phyloP scores from a whole-genome alignment of 2,329 filamentous ascomycete genomes.

The Colletotrichum limetticola region DNA sequence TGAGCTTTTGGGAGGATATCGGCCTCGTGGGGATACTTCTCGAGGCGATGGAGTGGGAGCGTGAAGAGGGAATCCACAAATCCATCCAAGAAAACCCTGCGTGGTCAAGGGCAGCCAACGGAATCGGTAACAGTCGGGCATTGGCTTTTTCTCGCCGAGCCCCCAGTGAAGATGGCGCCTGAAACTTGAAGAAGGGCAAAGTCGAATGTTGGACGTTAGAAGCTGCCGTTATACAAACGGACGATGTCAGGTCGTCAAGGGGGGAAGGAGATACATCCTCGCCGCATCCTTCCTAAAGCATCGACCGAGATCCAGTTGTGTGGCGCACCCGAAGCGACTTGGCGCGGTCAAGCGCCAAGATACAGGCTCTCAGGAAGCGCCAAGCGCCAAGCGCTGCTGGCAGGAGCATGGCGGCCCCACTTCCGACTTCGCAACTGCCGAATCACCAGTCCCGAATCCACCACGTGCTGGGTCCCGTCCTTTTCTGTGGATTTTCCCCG shows the following conservation, averaged over 20 bases:
- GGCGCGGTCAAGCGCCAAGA: conserved; percentile 29
- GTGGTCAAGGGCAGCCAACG: background rate
- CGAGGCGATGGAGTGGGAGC: background rate
- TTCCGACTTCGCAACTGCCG: conserved; percentile 11
- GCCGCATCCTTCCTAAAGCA: background rate
- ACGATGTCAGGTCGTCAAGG: background rate
- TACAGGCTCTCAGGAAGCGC: conserved; percentile 6
- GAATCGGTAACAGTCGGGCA: background rate
- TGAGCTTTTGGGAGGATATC: background rate
- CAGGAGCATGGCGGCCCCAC: conserved; percentile 17
- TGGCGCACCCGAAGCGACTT: conserved; percentile 14
- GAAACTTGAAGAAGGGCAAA: background rate
- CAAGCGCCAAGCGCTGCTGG: conserved; percentile 22
- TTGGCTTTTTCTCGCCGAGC: background rate
- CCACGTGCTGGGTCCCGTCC: conserved; percentile 28
- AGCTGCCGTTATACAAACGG: background rate
- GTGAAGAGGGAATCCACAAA: background rate
- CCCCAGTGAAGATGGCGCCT: too few relatives aligned
- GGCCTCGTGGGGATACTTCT: background rate
- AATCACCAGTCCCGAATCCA: conserved; percentile 24
- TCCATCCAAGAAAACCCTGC: background rate
- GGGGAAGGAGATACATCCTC: background rate
- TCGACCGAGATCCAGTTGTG: conserved; percentile 12
- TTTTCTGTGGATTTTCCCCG: conserved; percentile 15
- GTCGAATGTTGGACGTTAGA: too few relatives aligned